Conservation (phyloP, 1,284 basidiomycete genomes). For the Marasmius fiardii region DNA sequence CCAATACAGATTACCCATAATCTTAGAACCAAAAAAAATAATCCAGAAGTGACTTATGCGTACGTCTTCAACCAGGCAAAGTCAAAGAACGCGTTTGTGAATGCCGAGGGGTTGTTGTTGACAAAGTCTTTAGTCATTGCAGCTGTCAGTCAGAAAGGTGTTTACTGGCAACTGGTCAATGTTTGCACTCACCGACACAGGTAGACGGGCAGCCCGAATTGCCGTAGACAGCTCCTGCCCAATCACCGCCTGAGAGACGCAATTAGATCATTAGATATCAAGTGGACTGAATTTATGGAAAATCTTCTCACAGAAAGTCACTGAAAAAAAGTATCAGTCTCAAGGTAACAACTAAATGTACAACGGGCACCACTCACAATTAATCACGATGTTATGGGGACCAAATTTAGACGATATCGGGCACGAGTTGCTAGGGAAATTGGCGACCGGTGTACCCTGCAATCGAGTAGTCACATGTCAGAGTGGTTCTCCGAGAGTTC, state of each 20-base stretch:
- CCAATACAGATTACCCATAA: too few relatives aligned
- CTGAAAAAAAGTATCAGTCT: conserved; percentile 16
- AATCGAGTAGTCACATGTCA: not conserved
- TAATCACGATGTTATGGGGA: conserved; percentile 59
- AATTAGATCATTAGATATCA: too few relatives aligned
- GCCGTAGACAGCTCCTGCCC: conserved; percentile 49
- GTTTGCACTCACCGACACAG: conserved; percentile 40
- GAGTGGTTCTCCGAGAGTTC: not conserved
- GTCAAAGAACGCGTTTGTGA: conserved; percentile 66
- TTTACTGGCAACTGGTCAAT: not conserved
- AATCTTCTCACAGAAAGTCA: conserved; percentile 35
- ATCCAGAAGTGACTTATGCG: not conserved
- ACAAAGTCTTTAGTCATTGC: conserved; percentile 42
- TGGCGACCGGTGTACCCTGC: conserved; percentile 52
- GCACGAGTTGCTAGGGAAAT: conserved; percentile 53
- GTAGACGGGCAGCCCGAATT: conserved; percentile 45
- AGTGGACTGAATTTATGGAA: too few relatives aligned
- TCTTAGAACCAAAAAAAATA: too few relatives aligned
- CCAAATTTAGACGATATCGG: conserved; percentile 50
- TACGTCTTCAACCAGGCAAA: conserved; percentile 47
- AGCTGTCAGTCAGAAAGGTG: not conserved
- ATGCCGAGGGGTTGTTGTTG: conserved; percentile 61
- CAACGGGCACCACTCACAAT: conserved; percentile 35
- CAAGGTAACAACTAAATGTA: not conserved
- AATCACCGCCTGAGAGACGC: conserved; percentile 53